These are phyloP conservation scores for Kingdonia uniflora DNA, from an alignment of 164 flowering plant species.

Conservation along the genomic window DNA sequence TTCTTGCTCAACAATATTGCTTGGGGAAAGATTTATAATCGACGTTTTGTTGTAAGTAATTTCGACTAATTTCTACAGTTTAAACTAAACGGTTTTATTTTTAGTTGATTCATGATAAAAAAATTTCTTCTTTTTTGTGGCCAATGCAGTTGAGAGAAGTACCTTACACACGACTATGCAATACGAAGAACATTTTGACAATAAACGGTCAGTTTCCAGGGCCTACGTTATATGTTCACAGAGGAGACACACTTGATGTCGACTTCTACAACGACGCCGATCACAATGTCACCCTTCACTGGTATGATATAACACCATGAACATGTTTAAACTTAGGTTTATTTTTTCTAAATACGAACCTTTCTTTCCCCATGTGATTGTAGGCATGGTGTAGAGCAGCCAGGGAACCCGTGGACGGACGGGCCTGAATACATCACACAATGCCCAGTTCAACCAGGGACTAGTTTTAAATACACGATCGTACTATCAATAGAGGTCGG, in stretches of 20 bases:
- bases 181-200: slow-evolving; percentile 24
- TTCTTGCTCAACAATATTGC: not conserved
- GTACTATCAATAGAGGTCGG: slow-evolving; percentile 32
- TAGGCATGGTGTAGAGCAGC: slow-evolving; percentile 33
- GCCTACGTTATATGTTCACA: slow-evolving; percentile 20
- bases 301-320: slow-evolving; percentile 10
- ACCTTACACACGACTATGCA: slow-evolving; percentile 21
- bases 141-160: slow-evolving; percentile 15
- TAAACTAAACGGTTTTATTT: too few relatives aligned
- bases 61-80: not conserved
- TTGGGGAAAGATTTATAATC: slow-evolving; percentile 5
- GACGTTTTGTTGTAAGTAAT: slow-evolving; percentile 8
- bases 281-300: slow-evolving; percentile 26
- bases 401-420: slow-evolving; percentile 47
- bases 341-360: too few relatives aligned
- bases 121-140: too few relatives aligned
- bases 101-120: too few relatives aligned
- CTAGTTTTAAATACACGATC: slow-evolving; percentile 21
- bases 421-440: slow-evolving; percentile 44
- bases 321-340: too few relatives aligned
- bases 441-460: slow-evolving; percentile 38
- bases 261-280: slow-evolving; percentile 18
- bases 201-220: slow-evolving; percentile 37
- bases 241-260: slow-evolving; percentile 20
- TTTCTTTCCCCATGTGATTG: too few relatives aligned